Percentiles rank a stretch among this genome's conserved stretches.
Evolutionary conservation across 352 stramenopile species (phyloP).

Genomic region (Pseudoperonospora humuli): DNA sequence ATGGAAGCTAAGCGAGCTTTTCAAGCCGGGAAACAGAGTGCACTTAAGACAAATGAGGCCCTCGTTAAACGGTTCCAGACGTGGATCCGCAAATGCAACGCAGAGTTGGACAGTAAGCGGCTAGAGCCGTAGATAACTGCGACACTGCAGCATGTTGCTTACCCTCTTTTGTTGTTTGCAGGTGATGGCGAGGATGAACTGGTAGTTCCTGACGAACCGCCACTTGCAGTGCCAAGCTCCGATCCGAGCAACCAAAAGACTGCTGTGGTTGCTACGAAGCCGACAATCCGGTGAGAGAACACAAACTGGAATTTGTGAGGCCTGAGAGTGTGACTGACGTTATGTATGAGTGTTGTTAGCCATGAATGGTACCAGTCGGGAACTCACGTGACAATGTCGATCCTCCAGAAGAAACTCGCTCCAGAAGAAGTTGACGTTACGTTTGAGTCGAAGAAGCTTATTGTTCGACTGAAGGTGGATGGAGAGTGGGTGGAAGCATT

Average conservation of each 20-base stretch:
- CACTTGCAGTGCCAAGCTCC: constrained; percentile 2
- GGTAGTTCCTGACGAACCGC: constrained; percentile 19
- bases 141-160: neutral
- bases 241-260: constrained; percentile 12
- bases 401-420: constrained; percentile 76
- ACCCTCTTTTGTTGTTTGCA: constrained; percentile 7
- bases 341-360: constrained; percentile 16
- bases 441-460: constrained; percentile 45
- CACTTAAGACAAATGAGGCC: constrained; percentile 20
- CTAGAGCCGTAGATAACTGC: neutral
- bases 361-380: constrained; percentile 86
- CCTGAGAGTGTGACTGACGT: constrained; percentile 1
- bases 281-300: constrained; percentile 25
- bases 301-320: neutral
- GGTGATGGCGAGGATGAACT: constrained; percentile 18
- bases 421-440: constrained; percentile 53
- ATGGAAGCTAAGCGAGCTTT: constrained; percentile 57
- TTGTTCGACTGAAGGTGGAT: constrained; percentile 42
- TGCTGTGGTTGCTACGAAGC: constrained; percentile 11
- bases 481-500: constrained; percentile 51
- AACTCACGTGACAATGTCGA: constrained; percentile 71
- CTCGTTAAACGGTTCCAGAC: constrained; percentile 61
- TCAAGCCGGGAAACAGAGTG: constrained; percentile 31
- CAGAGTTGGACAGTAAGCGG: constrained; percentile 59
- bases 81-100: constrained; percentile 86